These are phyloP conservation scores for Aquilaria agallochum DNA, from an alignment of 441 rosid species.

Conservation along the genomic window DNA sequence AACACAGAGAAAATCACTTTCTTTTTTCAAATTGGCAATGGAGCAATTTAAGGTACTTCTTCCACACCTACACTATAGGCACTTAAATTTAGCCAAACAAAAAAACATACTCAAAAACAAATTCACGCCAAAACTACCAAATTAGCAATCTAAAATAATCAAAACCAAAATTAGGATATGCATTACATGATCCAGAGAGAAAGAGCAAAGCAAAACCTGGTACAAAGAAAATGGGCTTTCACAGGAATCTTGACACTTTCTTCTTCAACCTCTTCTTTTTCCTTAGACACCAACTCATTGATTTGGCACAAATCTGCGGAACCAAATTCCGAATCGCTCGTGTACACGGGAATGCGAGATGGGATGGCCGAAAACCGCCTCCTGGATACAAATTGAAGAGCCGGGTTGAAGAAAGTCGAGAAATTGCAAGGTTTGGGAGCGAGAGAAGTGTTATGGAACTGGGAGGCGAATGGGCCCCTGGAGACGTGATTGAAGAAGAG, in stretches of 20 bases:
- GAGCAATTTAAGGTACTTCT: too few relatives aligned
- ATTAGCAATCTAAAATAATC: neutral
- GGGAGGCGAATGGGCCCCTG: constrained; percentile 16
- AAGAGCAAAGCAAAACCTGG: constrained; percentile 42
- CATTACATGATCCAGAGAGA: neutral
- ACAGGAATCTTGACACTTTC: constrained; percentile 66
- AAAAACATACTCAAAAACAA: neutral
- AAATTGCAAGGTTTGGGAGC: constrained; percentile 4
- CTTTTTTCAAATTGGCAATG: too few relatives aligned
- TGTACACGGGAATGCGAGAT: constrained; percentile 43
- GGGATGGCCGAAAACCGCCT: constrained; percentile 66
- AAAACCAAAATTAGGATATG: too few relatives aligned
- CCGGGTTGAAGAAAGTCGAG: constrained; percentile 8
- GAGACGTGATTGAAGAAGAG: constrained; percentile 31
- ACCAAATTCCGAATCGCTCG: constrained; percentile 51
- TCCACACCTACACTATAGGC: neutral
- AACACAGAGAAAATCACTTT: neutral
- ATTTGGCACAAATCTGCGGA: constrained; percentile 34
- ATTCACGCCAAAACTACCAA: constrained; percentile 3
- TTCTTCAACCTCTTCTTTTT: constrained; percentile 59
- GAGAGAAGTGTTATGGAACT: constrained; percentile 6
- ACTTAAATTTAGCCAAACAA: neutral
- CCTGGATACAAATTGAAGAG: constrained; percentile 13
- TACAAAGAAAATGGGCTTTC: constrained; percentile 78
- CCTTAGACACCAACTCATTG: constrained; percentile 33